phyloP scores from a whole-genome alignment of 768 basidiomycete genomes.

The Russula vinacea region DNA sequence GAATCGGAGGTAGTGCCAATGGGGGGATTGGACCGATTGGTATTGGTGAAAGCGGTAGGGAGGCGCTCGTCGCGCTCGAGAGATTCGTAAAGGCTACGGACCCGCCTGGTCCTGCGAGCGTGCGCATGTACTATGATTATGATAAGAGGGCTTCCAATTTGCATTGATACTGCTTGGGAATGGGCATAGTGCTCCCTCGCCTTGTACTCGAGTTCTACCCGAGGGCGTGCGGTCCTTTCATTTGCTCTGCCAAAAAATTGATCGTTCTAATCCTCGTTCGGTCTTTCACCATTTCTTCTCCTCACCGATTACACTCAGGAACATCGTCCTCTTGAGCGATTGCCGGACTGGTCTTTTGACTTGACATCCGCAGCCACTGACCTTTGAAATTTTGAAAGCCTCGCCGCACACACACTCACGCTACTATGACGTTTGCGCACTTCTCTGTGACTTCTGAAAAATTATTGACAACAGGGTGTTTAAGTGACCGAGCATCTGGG shows the following conservation, averaged over 20 bases:
- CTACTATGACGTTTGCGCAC: too few species aligned
- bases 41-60: slow-evolving; percentile 43
- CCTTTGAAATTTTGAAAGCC: too few species aligned
- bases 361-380: too few species aligned
- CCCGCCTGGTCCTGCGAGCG: slow-evolving; percentile 60
- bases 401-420: too few species aligned
- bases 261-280: too few species aligned
- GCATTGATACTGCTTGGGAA: not conserved
- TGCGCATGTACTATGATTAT: slow-evolving; percentile 70
- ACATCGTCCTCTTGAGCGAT: too few species aligned
- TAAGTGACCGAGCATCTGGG: too few species aligned
- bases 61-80: slow-evolving; percentile 62
- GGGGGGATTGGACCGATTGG: slow-evolving; percentile 30
- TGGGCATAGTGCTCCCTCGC: slow-evolving; percentile 43
- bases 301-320: too few species aligned
- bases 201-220: slow-evolving; percentile 89
- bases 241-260: slow-evolving; percentile 60
- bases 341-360: too few species aligned
- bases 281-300: too few species aligned
- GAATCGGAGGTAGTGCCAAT: not conserved
- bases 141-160: not conserved
- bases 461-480: too few species aligned
- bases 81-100: slow-evolving; percentile 83
- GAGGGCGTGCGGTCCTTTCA: slow-evolving; percentile 93
- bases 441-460: too few species aligned